These are phyloP conservation scores for Sporothrix mexicana DNA, from an alignment of 2,329 filamentous ascomycete species.

Conservation along the genomic window DNA sequence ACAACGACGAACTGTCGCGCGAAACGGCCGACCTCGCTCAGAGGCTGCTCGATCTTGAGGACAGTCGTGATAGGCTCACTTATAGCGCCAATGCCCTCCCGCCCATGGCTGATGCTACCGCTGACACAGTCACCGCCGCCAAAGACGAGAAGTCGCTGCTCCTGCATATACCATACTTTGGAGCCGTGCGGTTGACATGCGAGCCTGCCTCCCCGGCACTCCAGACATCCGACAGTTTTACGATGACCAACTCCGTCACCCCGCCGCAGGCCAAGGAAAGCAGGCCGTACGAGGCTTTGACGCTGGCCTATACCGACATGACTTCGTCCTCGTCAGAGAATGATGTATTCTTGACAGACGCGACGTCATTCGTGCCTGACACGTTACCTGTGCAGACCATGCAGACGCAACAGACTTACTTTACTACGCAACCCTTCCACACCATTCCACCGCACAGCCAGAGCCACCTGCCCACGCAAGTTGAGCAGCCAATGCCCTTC, in stretches of 20 bases:
- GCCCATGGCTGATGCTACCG: neutral
- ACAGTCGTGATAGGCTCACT: too few species aligned
- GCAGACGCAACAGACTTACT: conserved; percentile 11
- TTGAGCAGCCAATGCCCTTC: neutral
- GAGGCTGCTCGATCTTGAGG: conserved; percentile 49
- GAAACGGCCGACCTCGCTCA: conserved; percentile 45
- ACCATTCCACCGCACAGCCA: neutral
- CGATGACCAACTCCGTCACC: neutral
- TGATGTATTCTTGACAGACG: neutral
- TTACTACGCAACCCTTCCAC: conserved; percentile 5
- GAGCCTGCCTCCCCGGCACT: conserved; percentile 1
- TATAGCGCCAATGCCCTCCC: too few species aligned
- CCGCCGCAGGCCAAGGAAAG: neutral
- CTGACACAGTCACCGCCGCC: neutral
- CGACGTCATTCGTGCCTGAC: neutral
- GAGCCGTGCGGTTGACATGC: conserved; percentile 23
- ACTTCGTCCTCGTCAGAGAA: conserved; percentile 12
- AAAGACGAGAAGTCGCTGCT: conserved; percentile 17
- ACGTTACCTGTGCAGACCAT: conserved; percentile 12
- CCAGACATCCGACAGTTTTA: neutral
- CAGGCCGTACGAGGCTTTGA: conserved; percentile 4
- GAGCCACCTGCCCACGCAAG: neutral
- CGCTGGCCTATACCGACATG: conserved; percentile 1
- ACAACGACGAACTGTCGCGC: conserved; percentile 41
- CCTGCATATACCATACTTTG: conserved; percentile 33